phyloP scores from a whole-genome alignment of 2,329 filamentous ascomycete genomes.

The Trichophyton simii region DNA sequence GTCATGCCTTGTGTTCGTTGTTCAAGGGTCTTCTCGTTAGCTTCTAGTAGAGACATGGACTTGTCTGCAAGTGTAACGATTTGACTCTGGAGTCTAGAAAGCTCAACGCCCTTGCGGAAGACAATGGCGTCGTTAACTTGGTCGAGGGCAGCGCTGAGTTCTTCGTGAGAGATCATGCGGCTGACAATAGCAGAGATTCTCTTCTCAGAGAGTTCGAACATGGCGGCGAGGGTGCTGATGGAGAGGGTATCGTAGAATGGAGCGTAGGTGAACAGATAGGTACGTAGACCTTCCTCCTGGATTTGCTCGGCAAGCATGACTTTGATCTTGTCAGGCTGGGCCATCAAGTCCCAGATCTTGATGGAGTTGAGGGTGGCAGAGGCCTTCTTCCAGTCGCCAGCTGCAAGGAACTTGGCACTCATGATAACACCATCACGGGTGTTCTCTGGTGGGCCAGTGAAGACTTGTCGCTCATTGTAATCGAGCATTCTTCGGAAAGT shows the following conservation, averaged over 20 bases:
- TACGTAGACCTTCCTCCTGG: conserved; percentile 94
- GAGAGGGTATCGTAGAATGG: conserved; percentile 97
- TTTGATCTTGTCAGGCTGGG: conserved; percentile 86
- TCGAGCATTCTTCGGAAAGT: conserved; percentile 98
- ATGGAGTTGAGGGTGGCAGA: conserved; percentile 89
- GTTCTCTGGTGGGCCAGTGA: conserved; percentile 96
- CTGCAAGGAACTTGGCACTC: conserved; percentile 89
- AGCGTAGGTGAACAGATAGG: conserved; percentile 98
- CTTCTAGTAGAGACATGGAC: conserved; percentile 88
- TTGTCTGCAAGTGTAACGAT: conserved; percentile 92
- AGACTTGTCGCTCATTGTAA: conserved; percentile 98
- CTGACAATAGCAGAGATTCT: conserved; percentile 93
- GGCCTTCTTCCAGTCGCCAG: conserved; percentile 97
- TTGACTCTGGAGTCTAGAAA: conserved; percentile 88
- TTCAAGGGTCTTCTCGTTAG: conserved; percentile 93
- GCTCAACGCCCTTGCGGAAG: conserved; percentile 98
- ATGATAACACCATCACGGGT: conserved; percentile 99
- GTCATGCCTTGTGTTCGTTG: conserved; percentile 91
- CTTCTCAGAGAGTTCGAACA: conserved; percentile 87
- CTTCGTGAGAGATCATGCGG: conserved; percentile 99
- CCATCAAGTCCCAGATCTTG: conserved; percentile 99
- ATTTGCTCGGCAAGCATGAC: conserved; percentile 94
- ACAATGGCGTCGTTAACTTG: conserved; percentile 96
- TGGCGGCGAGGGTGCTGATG: conserved; percentile 67
- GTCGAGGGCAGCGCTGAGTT: conserved; percentile 88